Base-by-base conservation (phyloP, 805 yeast species). In the Cephaloascus fragrans region DNA sequence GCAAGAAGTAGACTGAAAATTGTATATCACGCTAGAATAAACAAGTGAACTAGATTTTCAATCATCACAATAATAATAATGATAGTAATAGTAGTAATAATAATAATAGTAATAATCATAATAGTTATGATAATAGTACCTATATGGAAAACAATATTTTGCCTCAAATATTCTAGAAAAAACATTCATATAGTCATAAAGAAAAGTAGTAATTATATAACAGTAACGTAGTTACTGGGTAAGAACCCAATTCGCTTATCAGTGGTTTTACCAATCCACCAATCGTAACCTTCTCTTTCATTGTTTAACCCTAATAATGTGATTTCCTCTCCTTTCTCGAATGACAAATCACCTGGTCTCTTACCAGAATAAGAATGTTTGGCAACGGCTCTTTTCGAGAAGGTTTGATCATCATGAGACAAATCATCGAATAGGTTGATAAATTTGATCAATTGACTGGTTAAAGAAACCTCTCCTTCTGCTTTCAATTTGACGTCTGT, bases 1-100 rank as follows among this genome's bases (percentile, higher is more conserved):
- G 5, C 44, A 52, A 10, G 77, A 69, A 19, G 51, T 62, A 17
- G 69, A 66, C 44, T 67, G 50, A 40, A 35, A 17, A 23, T n/a
- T n/a, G n/a, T n/a, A n/a, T n/a, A n/a, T n/a, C n/a, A n/a, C n/a
- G n/a, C n/a, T n/a, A n/a, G n/a, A n/a, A n/a, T n/a, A n/a, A n/a
- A n/a, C n/a, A n/a, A n/a, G n/a, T n/a, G n/a, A n/a, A n/a, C n/a
- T n/a, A n/a, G n/a, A n/a, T n/a, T n/a, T n/a, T n/a, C n/a, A n/a
- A n/a, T n/a, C n/a, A n/a, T n/a, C n/a, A n/a, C n/a, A n/a, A n/a
- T n/a, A n/a, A n/a, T n/a, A n/a, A n/a, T n/a, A n/a, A n/a, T n/a
- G n/a, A n/a, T n/a, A n/a, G n/a, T n/a, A n/a, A n/a, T n/a, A n/a
- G n/a, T n/a, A n/a, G n/a, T n/a, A n/a, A n/a, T n/a, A n/a, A n/a